Base-by-base conservation (phyloP, 108 stramenopile species). In the Pelagomonas calceolata region DNA sequence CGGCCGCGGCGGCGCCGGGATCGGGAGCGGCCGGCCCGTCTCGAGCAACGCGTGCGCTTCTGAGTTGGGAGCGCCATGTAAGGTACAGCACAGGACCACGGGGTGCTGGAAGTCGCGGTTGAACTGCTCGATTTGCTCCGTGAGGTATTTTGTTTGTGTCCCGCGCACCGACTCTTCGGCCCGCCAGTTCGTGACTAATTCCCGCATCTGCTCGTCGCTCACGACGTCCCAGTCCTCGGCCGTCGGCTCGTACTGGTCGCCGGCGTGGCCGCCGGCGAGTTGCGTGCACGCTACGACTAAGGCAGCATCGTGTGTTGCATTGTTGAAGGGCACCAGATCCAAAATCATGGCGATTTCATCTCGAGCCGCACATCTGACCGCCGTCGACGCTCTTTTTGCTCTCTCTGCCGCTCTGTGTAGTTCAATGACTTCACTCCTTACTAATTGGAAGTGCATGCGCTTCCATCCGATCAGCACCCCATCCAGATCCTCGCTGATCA, bases 31-130 rank as follows among this genome's bases (percentile, higher is more conserved):
- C 30, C 66, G 26, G 0, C 80, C 80, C 26, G 36, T 70, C n/a
- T 71, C 43, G 21, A 83, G 37, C 15, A 81, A 45, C 35, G 75
- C 72, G 72, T 83, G 81, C 33, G 65, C 36, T 7, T 73, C 78
- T 17, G 75, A 72, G 70, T 76, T 76, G 12, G 80, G 82, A 30
- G 34, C 36, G 67, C 66, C 76, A 36, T 83, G 79, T 68, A 83
- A 73, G 26, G 82, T 73, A 14, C 80, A 79, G 44, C 78, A 72
- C 66, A 83, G 32, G 32, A 83, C 29, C 16, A 79, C 66, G 26
- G 82, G 82, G 31, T 79, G 79, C 36, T 75, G 71, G 32, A 83
- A 83, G 63, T 83, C 81, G 0, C 71, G 36, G 68, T 83, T 83
- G 63, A 81, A 81, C 18, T 74, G 66, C 64, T 81, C 80, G 35